Percentiles rank a stretch among this genome's conserved stretches.
Evolutionary conservation across 1,284 basidiomycete species (phyloP).

Genomic region (Ceratobasidium sp.): DNA sequence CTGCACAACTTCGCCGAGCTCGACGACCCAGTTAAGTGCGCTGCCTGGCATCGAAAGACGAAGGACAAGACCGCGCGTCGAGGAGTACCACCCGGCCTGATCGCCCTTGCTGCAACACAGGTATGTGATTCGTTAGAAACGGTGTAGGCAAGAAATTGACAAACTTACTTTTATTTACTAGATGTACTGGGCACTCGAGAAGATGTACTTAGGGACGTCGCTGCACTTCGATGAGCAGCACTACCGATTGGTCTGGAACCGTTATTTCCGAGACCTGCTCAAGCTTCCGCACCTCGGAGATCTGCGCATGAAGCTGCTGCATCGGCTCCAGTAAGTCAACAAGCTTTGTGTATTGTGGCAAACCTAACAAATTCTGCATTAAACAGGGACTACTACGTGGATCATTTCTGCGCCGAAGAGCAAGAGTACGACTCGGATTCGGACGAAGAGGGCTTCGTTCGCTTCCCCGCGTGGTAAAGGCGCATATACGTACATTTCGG

Average conservation of each 20-base stretch:
- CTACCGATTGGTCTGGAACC: constrained; percentile 2
- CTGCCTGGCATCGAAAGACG: not conserved
- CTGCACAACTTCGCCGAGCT: not conserved
- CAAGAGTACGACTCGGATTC: no score
- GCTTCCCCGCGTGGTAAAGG: no score
- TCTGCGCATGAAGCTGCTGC: not conserved
- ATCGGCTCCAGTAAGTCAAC: constrained; percentile 1
- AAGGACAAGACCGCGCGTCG: not conserved
- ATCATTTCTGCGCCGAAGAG: no score
- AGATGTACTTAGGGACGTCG: constrained; percentile 2
- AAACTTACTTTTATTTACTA: not conserved
- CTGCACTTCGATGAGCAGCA: constrained; percentile 10
- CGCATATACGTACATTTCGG: no score
- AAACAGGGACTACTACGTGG: no score
- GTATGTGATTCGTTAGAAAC: not conserved
- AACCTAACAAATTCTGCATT: no score
- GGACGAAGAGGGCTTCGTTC: no score
- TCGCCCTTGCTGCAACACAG: constrained; percentile 12
- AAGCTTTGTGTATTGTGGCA: not conserved
- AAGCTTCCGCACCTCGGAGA: not conserved
- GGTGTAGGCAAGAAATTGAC: not conserved
- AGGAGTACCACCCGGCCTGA: constrained; percentile 12
- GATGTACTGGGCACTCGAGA: constrained; percentile 12
- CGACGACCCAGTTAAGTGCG: constrained; percentile 1
- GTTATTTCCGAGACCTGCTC: constrained; percentile 1